Base-by-base conservation (phyloP, 495 filamentous ascomycete genomes). In the Neurospora intermedia region DNA sequence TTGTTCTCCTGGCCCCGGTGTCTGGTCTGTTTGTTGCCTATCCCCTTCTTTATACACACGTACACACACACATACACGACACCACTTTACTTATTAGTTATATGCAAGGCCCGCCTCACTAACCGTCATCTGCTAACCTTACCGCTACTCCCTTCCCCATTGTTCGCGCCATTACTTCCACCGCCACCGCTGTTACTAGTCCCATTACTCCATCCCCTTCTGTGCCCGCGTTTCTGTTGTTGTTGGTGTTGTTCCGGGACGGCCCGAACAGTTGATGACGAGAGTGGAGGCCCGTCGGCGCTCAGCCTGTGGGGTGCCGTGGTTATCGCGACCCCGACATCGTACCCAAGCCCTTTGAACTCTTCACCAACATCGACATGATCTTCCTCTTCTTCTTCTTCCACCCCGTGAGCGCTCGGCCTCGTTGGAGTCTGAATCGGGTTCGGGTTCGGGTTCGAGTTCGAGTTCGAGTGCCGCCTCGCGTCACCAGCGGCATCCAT, bases 41-140 rank as follows among this genome's bases (percentile, higher is more conserved):
- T 62, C 54, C 54, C 23, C 15, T 38, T 66, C 54, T 38, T 66
- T 4, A 66, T 15, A 66, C 54, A 7, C 54, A 35, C 31, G 4
- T n/a, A n/a, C n/a, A n/a, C 35, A 38, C 35, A 38, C 35, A 38
- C 35, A 38, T 15, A 66, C 54, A 16, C 27, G 54, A 54, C 54
- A 66, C 6, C 54, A 66, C 54, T 66, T 66, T 66, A 66, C 27
- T 66, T 66, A 66, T 35, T 66, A 66, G 27, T 66, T 38, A 66
- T 66, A 66, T 66, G 54, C 54, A 66, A 66, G 54, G 54, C 54
- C 54, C 54, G 54, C 54, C 54, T 66, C 54, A 66, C 54, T 66
- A 66, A 66, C 54, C 54, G 54, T 66, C 54, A 66, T 66, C 54
- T 66, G 54, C 54, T 66, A 66, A 66, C 54, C 54, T 66, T 66